phyloP scores from a whole-genome alignment of 768 basidiomycete species.

The Omphalotus guepiniiformis region DNA sequence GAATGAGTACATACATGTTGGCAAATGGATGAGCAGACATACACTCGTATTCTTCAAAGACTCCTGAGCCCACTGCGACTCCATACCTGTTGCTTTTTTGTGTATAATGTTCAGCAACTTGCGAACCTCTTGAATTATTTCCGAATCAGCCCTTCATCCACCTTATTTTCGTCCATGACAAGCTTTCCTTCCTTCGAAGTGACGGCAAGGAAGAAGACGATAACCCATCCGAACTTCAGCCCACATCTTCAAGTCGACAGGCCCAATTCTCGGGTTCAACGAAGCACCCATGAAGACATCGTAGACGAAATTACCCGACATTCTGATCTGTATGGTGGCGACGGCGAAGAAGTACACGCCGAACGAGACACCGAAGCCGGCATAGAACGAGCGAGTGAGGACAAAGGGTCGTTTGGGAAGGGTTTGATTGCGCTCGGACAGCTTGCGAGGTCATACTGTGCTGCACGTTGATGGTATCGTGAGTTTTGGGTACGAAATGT shows the following conservation, averaged over 20 bases:
- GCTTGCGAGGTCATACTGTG: slow-evolving; percentile 85
- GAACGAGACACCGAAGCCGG: slow-evolving; percentile 81
- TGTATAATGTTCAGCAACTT: neutral
- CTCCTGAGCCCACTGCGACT: slow-evolving; percentile 3
- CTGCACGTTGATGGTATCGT: slow-evolving; percentile 34
- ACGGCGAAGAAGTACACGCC: slow-evolving; percentile 78
- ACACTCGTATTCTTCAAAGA: too few species aligned
- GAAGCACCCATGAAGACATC: slow-evolving; percentile 96
- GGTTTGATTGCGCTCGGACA: slow-evolving; percentile 65
- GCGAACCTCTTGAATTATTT: neutral
- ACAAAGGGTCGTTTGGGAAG: slow-evolving; percentile 88
- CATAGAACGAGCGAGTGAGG: slow-evolving; percentile 89
- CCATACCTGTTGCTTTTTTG: neutral
- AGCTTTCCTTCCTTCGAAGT: slow-evolving; percentile 31
- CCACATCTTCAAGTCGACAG: slow-evolving; percentile 97
- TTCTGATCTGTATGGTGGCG: slow-evolving; percentile 73
- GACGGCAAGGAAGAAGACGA: slow-evolving; percentile 91
- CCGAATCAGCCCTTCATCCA: neutral
- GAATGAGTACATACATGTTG: too few species aligned
- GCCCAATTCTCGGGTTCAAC: slow-evolving; percentile 89
- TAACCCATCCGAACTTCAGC: slow-evolving; percentile 95
- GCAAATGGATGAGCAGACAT: too few species aligned
- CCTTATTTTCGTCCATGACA: neutral
- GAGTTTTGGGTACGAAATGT: neutral
- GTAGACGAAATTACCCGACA: slow-evolving; percentile 94